phyloP scores from a whole-genome alignment of 2,329 filamentous ascomycete species.

The Coleophoma crateriformis region DNA sequence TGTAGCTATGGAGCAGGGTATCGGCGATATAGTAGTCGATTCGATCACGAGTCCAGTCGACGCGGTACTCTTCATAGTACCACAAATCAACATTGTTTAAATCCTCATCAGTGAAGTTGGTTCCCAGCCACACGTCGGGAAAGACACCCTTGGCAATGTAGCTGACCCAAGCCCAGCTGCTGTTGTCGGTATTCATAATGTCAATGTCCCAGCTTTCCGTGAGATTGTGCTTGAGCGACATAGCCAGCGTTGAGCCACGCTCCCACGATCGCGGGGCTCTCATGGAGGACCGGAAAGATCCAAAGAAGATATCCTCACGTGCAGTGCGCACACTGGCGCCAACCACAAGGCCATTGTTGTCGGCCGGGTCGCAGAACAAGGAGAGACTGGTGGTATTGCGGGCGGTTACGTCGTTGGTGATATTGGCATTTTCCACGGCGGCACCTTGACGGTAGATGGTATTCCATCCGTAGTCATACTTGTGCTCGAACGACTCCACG shows the following conservation, averaged over 20 bases:
- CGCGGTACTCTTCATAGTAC: conserved; percentile 38
- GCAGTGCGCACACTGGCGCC: conserved; percentile 35
- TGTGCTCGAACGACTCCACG: conserved; percentile 33
- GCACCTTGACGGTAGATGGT: conserved; percentile 37
- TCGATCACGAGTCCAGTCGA: conserved; percentile 39
- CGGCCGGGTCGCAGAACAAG: conserved; percentile 5
- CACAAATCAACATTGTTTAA: conserved; percentile 26
- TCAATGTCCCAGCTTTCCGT: conserved; percentile 36
- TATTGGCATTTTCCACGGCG: conserved; percentile 30
- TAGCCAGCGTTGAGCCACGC: conserved; percentile 37
- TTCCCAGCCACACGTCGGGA: conserved; percentile 28
- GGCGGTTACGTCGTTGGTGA: conserved; percentile 19
- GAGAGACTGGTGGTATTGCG: conserved; percentile 2
- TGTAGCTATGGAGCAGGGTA: conserved; percentile 27
- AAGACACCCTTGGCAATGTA: conserved; percentile 33
- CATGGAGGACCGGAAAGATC: conserved; percentile 37
- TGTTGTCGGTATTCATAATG: conserved; percentile 37
- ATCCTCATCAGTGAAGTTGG: conserved; percentile 10
- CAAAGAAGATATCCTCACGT: conserved; percentile 40
- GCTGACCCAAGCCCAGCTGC: conserved; percentile 30
- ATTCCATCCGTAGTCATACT: conserved; percentile 41
- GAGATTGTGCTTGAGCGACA: conserved; percentile 39
- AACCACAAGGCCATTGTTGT: conserved; percentile 26
- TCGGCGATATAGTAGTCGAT: conserved; percentile 37
- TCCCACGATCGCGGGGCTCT: conserved; percentile 29